A percentile compares a stretch with the other conserved stretches of the same genome.
phyloP scores from a whole-genome alignment of 1,284 basidiomycete genomes.

The Leccinum brunneo-olivaceum region DNA sequence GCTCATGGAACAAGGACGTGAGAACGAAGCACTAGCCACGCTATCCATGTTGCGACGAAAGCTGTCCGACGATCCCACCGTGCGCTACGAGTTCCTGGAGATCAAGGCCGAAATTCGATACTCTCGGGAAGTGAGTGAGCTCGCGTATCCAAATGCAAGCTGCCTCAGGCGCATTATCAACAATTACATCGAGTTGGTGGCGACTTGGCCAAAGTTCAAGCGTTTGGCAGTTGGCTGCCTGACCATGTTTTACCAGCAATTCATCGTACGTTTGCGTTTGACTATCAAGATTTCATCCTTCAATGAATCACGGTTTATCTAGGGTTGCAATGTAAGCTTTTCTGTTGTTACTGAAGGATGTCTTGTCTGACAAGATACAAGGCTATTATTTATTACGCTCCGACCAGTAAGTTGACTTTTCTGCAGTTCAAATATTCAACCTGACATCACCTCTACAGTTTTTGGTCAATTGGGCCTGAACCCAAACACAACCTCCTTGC shows the following conservation, averaged over 20 bases:
- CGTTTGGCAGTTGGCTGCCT: conserved; percentile 28
- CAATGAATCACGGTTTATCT: conserved; percentile 4
- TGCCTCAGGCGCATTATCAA: conserved; percentile 14
- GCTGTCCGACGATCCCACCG: conserved; percentile 10
- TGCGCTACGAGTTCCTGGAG: conserved; percentile 29
- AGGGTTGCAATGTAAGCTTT: conserved; percentile 27
- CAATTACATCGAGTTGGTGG: conserved; percentile 23
- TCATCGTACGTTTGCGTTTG: conserved; percentile 21
- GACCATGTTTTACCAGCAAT: conserved; percentile 32
- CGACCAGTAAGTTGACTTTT: conserved; percentile 23
- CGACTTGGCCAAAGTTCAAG: conserved; percentile 31
- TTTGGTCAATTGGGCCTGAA: conserved; percentile 29
- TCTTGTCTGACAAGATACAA: conserved; percentile 14
- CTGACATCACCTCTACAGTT: conserved; percentile 16
- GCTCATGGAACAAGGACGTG: conserved; percentile 31
- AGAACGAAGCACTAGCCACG: conserved; percentile 28
- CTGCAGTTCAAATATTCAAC: background rate
- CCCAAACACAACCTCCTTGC: conserved; percentile 29
- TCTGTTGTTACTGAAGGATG: background rate
- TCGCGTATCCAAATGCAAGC: conserved; percentile 20
- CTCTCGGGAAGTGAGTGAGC: conserved; percentile 18
- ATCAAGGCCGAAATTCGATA: conserved; percentile 30
- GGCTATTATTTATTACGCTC: conserved; percentile 32
- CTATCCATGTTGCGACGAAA: conserved; percentile 24
- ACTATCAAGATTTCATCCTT: background rate